Conservation (phyloP, 345 rosid genomes). For the Sisymbrium irio region DNA sequence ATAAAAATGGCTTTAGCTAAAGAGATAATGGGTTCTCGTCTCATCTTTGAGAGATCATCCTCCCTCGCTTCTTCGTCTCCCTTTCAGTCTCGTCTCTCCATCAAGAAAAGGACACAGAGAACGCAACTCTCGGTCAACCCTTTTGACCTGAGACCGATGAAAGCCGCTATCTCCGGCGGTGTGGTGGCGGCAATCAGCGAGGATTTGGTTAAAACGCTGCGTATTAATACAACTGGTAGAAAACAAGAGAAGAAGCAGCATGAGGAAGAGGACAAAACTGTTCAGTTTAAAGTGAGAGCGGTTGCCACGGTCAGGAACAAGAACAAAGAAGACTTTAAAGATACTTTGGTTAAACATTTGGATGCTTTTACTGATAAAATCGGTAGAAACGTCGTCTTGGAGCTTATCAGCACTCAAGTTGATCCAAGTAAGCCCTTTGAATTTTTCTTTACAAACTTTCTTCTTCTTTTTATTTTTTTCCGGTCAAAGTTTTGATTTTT, state of each 20-base stretch:
- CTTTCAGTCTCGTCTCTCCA: constrained; percentile 26
- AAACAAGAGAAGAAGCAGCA: constrained; percentile 4
- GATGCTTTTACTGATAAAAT: constrained; percentile 74
- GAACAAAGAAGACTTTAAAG: constrained; percentile 76
- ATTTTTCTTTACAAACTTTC: no score
- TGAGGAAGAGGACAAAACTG: constrained; percentile 38
- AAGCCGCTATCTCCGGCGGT: constrained; percentile 19
- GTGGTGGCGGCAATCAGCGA: constrained; percentile 60
- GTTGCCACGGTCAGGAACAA: constrained; percentile 74
- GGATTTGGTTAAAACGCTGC: constrained; percentile 54
- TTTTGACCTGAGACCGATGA: constrained; percentile 25
- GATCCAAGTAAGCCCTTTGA: constrained; percentile 71
- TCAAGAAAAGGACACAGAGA: constrained; percentile 25
- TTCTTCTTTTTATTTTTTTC: no score
- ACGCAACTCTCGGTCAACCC: constrained; percentile 29
- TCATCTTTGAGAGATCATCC: constrained; percentile 43
- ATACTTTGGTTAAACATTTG: constrained; percentile 63
- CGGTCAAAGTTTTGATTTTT: constrained; percentile 13
- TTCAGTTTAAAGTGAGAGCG: constrained; percentile 72
- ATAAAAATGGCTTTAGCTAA: constrained; percentile 59
- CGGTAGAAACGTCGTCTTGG: constrained; percentile 79
- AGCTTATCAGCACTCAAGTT: constrained; percentile 73
- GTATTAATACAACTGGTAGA: constrained; percentile 4
- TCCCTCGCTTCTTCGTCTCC: constrained; percentile 36
- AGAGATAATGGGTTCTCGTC: constrained; percentile 57